A percentile compares a stretch with the other conserved stretches of the same genome.
These are phyloP conservation scores for Cordyceps pruinosa DNA, from an alignment of 2,329 filamentous ascomycete genomes.

Conservation along the genomic window DNA sequence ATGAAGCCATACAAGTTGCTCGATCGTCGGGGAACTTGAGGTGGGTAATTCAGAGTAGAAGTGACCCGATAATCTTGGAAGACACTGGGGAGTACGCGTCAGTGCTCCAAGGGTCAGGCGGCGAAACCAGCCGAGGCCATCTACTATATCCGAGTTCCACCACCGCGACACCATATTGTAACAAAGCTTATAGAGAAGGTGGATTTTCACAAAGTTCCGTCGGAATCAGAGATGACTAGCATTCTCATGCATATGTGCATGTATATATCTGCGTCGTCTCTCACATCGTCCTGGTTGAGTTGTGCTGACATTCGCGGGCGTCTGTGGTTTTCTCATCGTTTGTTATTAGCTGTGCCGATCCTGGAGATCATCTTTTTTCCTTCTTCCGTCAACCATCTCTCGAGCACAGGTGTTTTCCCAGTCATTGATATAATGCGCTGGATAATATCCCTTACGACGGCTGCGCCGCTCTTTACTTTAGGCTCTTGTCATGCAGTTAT, in stretches of 20 bases:
- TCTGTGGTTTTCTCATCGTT: neutral
- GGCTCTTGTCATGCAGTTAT: slow-evolving; percentile 38
- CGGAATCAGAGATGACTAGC: neutral
- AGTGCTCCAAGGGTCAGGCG: neutral
- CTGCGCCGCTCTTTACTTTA: slow-evolving; percentile 11
- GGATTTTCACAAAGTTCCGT: neutral
- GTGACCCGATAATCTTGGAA: neutral
- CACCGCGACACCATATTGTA: neutral
- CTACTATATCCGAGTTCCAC: neutral
- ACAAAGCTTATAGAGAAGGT: neutral
- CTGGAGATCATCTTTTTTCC: neutral
- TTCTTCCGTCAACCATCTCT: neutral
- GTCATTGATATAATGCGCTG: neutral
- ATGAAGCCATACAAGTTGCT: too few relatives aligned
- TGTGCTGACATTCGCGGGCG: neutral
- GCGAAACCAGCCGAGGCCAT: neutral
- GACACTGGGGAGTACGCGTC: neutral
- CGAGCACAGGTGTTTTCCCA: too few relatives aligned
- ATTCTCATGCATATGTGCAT: neutral
- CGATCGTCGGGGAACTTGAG: too few relatives aligned
- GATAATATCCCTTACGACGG: neutral
- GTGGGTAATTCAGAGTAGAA: neutral
- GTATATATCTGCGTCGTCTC: neutral
- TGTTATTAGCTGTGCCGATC: neutral
- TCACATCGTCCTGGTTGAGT: too few relatives aligned